Conservation (phyloP, 192 early-diverging fungal species). For the Helicostylum pulchrum region DNA sequence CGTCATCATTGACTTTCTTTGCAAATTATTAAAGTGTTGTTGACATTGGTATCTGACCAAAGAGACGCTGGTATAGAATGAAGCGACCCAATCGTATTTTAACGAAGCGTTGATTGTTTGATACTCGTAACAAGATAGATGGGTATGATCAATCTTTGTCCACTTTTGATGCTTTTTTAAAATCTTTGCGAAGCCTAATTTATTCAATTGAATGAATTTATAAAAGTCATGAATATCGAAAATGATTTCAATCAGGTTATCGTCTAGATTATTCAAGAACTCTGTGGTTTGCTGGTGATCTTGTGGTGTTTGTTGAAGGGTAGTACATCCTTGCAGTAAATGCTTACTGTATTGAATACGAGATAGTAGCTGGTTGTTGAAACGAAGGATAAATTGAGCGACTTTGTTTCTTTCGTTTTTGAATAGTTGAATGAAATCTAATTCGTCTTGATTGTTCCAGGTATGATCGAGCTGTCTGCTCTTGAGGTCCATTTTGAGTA, state of each 20-base stretch:
- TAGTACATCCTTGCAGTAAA: conserved; percentile 35
- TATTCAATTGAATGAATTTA: conserved; percentile 72
- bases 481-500: conserved; percentile 20
- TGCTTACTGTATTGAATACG: conserved; percentile 64
- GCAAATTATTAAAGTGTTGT: conserved; percentile 21
- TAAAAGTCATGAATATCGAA: conserved; percentile 73
- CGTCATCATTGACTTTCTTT: neutral
- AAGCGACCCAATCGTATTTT: conserved; percentile 73
- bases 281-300: conserved; percentile 39
- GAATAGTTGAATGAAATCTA: conserved; percentile 59
- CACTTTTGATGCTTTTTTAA: conserved; percentile 96
- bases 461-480: conserved; percentile 12
- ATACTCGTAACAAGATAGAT: conserved; percentile 65
- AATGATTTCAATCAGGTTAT: conserved; percentile 60
- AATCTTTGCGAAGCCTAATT: conserved; percentile 82
- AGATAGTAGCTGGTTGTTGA: conserved; percentile 64
- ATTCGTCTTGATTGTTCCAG: conserved; percentile 22
- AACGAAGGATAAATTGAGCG: conserved; percentile 60
- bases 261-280: conserved; percentile 48
- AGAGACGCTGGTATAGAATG: conserved; percentile 79
- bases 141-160: conserved; percentile 65
- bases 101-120: conserved; percentile 56
- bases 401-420: conserved; percentile 85
- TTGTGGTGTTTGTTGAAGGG: conserved; percentile 5
- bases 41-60: conserved; percentile 66